Evolutionary conservation across 495 filamentous ascomycete species (phyloP).

Genomic region (Penicillium lividum): DNA sequence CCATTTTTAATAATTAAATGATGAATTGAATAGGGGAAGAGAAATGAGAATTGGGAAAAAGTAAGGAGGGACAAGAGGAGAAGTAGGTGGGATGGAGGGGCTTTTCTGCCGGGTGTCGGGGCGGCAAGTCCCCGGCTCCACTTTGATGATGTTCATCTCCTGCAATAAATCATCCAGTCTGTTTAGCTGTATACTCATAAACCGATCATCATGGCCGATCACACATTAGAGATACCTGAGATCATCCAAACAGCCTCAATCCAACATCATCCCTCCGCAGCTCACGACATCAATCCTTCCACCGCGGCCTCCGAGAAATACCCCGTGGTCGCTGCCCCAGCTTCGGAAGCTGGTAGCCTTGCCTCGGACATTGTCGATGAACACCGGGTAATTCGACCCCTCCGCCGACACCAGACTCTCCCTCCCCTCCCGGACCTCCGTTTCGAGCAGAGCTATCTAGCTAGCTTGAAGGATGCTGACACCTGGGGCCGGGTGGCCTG

Average conservation of each 20-base stretch:
- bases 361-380: slow-evolving; percentile 49
- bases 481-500: slow-evolving; percentile 73
- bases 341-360: slow-evolving; percentile 48
- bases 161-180: slow-evolving; percentile 1
- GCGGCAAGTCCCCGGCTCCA: slow-evolving; percentile 16
- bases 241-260: slow-evolving; percentile 79
- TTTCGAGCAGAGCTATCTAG: slow-evolving; percentile 96
- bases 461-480: slow-evolving; percentile 74
- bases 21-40: slow-evolving; percentile 11
- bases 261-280: slow-evolving; percentile 63
- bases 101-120: slow-evolving; percentile 28
- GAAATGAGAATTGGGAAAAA: background rate
- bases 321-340: slow-evolving; percentile 46
- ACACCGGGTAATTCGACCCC: slow-evolving; percentile 55
- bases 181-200: slow-evolving; percentile 5
- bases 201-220: slow-evolving; percentile 35
- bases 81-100: slow-evolving; percentile 26
- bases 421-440: slow-evolving; percentile 89
- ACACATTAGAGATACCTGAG: slow-evolving; percentile 64
- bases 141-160: background rate
- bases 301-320: slow-evolving; percentile 64
- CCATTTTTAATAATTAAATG: slow-evolving; percentile 54
- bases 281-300: slow-evolving; percentile 79
- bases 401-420: slow-evolving; percentile 56
- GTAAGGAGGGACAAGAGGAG: slow-evolving; percentile 16